These are phyloP conservation scores for Lactifluus subvellereus DNA, from an alignment of 768 basidiomycete species.

Conservation along the genomic window DNA sequence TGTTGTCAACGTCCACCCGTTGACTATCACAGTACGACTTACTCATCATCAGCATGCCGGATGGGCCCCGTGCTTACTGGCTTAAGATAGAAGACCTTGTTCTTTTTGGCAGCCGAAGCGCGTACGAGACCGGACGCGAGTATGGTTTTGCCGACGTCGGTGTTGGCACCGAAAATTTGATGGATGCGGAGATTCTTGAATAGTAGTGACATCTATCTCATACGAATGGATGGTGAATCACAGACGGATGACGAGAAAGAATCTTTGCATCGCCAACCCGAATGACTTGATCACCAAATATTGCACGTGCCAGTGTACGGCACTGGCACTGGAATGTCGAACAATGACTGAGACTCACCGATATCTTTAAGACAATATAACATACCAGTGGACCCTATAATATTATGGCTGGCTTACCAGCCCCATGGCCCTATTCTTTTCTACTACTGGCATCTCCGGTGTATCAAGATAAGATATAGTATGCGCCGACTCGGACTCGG, in stretches of 20 bases:
- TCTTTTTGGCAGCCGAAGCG: constrained; percentile 56
- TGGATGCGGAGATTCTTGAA: constrained; percentile 82
- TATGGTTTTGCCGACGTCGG: constrained; percentile 93
- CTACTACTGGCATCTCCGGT: no score
- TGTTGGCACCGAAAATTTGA: constrained; percentile 94
- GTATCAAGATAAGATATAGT: no score
- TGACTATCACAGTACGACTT: not conserved
- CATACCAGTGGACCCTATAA: no score
- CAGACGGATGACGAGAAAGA: not conserved
- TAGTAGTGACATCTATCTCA: constrained; percentile 61
- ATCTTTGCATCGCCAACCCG: accelerated
- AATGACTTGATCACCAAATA: accelerated
- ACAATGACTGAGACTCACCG: no score
- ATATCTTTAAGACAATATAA: no score
- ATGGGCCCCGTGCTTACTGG: constrained; percentile 86
- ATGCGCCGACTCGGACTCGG: no score
- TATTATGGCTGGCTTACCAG: no score
- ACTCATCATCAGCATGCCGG: constrained; percentile 83
- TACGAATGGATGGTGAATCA: not conserved
- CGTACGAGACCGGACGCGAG: constrained; percentile 79
- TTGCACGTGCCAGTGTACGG: no score
- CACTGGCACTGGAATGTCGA: no score
- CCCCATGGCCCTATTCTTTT: no score
- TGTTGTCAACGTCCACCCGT: constrained; percentile 4
- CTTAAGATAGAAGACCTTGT: constrained; percentile 67